These are phyloP conservation scores for Chenopodium suecicum DNA, from an alignment of 148 eudicot species.

Conservation along the genomic window DNA sequence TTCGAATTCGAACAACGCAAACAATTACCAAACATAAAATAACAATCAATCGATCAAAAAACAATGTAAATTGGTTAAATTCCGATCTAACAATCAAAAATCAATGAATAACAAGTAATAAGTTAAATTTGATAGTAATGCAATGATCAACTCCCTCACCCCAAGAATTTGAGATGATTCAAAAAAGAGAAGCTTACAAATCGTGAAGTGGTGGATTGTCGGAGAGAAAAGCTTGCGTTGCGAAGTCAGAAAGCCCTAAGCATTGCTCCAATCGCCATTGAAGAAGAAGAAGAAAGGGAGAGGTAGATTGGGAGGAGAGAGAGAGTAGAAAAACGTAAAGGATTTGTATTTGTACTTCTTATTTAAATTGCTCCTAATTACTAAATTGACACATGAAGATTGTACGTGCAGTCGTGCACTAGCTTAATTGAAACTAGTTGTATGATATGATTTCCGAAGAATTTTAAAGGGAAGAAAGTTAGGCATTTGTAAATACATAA, in stretches of 20 bases:
- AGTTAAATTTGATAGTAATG: not conserved
- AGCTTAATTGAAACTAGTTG: too few relatives aligned
- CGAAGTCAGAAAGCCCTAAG: conserved; percentile 37
- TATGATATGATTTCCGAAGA: too few relatives aligned
- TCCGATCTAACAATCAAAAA: not conserved
- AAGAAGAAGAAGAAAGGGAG: not conserved
- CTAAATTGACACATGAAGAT: not conserved
- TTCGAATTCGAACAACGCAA: not conserved
- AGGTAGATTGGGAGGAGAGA: not conserved
- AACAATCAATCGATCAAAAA: not conserved
- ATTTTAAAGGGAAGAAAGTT: too few relatives aligned
- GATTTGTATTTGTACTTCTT: not conserved
- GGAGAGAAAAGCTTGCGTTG: conserved; percentile 31
- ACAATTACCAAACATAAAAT: not conserved
- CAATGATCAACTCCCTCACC: not conserved
- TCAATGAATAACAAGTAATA: too few relatives aligned
- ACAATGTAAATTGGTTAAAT: not conserved
- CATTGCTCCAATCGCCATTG: conserved; percentile 37
- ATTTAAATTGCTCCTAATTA: too few relatives aligned
- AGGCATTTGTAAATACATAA: too few relatives aligned
- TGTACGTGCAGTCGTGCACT: too few relatives aligned
- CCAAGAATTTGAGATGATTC: not conserved
- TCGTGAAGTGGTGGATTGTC: conserved; percentile 26
- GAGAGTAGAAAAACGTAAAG: not conserved
- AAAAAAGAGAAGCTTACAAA: conserved; percentile 34